Evolutionary conservation across 305 asterid genomes (phyloP).

Genomic region (Fraxinus angustifolia): DNA sequence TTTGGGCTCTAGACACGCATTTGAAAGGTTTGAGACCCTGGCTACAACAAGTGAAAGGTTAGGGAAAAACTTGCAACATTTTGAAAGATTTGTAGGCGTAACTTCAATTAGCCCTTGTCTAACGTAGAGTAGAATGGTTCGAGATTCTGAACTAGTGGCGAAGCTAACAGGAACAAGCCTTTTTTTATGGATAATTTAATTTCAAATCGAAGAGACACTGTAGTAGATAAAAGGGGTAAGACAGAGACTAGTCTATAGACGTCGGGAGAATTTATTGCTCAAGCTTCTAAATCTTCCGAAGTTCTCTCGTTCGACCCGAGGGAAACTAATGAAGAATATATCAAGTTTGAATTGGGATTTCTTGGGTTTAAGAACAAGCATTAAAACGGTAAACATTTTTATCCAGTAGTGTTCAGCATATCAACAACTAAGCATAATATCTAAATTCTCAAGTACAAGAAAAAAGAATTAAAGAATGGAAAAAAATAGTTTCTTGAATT

Average conservation of each 20-base stretch:
- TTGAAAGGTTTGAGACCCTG: not conserved
- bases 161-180: not conserved
- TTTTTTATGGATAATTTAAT: not conserved
- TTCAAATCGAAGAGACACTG: not conserved
- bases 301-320: not conserved
- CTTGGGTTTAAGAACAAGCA: not conserved
- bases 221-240: not conserved
- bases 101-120: not conserved
- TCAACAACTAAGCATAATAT: not conserved
- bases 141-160: not conserved
- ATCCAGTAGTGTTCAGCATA: not conserved
- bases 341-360: not conserved
- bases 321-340: not conserved
- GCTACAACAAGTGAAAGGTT: not conserved
- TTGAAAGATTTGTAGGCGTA: not conserved
- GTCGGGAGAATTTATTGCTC: not conserved
- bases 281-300: not conserved
- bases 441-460: not conserved
- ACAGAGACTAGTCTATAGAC: not conserved
- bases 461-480: not conserved
- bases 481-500: slow-evolving; percentile 14
- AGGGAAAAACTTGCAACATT: too few species aligned
- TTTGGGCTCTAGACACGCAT: not conserved
- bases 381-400: not conserved
- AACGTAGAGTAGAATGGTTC: not conserved